Evolutionary conservation across 2,329 filamentous ascomycete genomes (phyloP).

Genomic region (Corinectria fuckeliana): DNA sequence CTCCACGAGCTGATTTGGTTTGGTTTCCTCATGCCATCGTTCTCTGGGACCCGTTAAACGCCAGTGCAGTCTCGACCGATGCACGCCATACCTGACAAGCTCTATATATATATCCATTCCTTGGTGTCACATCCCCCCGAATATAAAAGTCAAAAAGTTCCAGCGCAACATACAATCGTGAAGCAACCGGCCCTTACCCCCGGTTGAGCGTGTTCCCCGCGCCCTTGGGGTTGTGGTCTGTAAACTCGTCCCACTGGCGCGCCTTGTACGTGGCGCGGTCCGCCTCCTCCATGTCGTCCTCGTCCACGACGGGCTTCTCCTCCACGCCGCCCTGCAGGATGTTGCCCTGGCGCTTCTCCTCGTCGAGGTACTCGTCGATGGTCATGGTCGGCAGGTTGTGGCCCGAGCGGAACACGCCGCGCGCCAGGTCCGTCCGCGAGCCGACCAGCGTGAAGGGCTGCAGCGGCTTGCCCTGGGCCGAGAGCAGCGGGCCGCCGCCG

Average conservation of each 20-base stretch:
- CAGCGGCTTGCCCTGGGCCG: constrained; percentile 80
- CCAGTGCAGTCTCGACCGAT: not conserved
- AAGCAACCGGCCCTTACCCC: constrained; percentile 52
- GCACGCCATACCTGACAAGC: not conserved
- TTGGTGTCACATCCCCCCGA: not conserved
- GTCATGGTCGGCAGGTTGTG: constrained; percentile 97
- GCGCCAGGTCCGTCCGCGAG: constrained; percentile 74
- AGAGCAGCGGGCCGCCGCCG: constrained; percentile 79
- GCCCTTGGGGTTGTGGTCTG: constrained; percentile 85
- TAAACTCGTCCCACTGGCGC: constrained; percentile 93
- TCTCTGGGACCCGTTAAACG: constrained; percentile 3
- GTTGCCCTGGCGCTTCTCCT: constrained; percentile 82
- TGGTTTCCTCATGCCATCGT: not conserved
- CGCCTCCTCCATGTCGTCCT: constrained; percentile 87
- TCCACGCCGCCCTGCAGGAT: constrained; percentile 92
- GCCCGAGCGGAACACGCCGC: constrained; percentile 85
- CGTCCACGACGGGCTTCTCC: constrained; percentile 76
- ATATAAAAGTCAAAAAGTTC: not conserved
- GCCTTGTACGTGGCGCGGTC: constrained; percentile 94
- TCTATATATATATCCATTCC: not conserved
- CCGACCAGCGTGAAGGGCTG: constrained; percentile 89
- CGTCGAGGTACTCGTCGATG: constrained; percentile 96
- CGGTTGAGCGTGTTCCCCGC: constrained; percentile 84
- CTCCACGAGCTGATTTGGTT: not conserved
- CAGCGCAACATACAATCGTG: not conserved